Evolutionary conservation across 139 green algal species (phyloP), one percentile per base, ranked within the genome.

Genomic region (Chlamydomonas schloesseri): DNA sequence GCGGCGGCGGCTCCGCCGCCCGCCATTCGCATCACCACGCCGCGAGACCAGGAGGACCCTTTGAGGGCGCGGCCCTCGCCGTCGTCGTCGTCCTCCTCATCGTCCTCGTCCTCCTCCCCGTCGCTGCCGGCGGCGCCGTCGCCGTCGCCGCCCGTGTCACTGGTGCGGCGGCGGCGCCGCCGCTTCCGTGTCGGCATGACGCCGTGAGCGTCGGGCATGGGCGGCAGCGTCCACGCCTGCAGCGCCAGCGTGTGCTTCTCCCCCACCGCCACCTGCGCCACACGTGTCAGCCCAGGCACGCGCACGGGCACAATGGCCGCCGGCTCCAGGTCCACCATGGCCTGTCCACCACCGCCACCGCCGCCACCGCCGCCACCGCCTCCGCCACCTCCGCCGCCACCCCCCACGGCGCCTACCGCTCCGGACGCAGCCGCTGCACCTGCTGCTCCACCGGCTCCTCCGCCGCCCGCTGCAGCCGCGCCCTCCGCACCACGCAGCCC

Each of bases 171-270:
- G 28, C 73, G 34, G 29, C 42, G 77, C 47, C 10, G 68, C 36
- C 24, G 65, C 31, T 42, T 17, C 71, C 34, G 58, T 9, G 2
- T 33, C 57, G 84, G 70, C 84, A 88, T 73, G 58, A 76, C 58
- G 42, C 73, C 87, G 53, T 67, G 46, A n/a, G 65, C 37, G 29
- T 84, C 37, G 0, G 91, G 88, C 85, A 94, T 81, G 24, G 90
- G 91, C n/a, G 93, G 89, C 1, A 83, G 57, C 17, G 71, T 86
- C 94, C 94, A 97, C 23, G 53, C 83, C 87, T 97, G 94, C 37
- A 99, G 67, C 37, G 94, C 96, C 31, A 99, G 84, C 0, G 93
- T 96, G 91, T 99, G 97, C 87, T 97, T 98, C 82, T 99, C 97
- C 18, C 96, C 97, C 68, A 99, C 95, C 17, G 93, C 90, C 9